Percentiles rank a stretch among this genome's conserved stretches.
phyloP scores from a whole-genome alignment of 345 rosid species.

The Eucalyptus paniculata region DNA sequence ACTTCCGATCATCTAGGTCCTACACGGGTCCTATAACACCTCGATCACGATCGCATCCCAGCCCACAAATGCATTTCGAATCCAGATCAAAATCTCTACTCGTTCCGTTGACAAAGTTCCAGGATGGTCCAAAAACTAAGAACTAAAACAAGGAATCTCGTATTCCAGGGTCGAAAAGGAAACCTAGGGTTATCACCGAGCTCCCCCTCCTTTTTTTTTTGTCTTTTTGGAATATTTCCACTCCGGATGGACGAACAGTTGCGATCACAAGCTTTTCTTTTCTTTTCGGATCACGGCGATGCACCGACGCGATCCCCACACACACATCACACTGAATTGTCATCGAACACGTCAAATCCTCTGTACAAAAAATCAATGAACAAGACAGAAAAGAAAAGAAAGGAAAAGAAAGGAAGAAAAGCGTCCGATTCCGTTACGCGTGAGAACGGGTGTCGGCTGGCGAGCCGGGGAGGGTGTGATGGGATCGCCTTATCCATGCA shows the following conservation, averaged over 20 bases:
- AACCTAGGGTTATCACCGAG: background rate
- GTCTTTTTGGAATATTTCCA: background rate
- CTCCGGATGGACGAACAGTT: background rate
- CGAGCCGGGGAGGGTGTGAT: fast-evolving
- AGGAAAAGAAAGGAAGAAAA: background rate
- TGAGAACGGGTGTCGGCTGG: background rate
- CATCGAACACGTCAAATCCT: background rate
- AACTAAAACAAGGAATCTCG: background rate
- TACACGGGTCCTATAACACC: background rate
- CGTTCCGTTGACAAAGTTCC: background rate
- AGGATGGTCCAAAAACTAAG: background rate
- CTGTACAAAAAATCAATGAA: background rate
- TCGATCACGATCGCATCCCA: background rate
- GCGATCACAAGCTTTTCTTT: background rate
- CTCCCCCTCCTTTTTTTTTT: background rate
- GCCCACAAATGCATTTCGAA: background rate
- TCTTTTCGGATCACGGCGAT: background rate
- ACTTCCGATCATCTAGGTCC: background rate
- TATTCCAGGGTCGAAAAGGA: background rate
- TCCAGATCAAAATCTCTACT: background rate
- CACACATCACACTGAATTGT: background rate
- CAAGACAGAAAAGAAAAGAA: background rate
- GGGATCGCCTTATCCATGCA: background rate
- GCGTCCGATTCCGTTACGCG: background rate
- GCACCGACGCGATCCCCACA: background rate